These are phyloP conservation scores for Chalaropsis thielavioides DNA, from an alignment of 2,329 filamentous ascomycete genomes.

Conservation along the genomic window DNA sequence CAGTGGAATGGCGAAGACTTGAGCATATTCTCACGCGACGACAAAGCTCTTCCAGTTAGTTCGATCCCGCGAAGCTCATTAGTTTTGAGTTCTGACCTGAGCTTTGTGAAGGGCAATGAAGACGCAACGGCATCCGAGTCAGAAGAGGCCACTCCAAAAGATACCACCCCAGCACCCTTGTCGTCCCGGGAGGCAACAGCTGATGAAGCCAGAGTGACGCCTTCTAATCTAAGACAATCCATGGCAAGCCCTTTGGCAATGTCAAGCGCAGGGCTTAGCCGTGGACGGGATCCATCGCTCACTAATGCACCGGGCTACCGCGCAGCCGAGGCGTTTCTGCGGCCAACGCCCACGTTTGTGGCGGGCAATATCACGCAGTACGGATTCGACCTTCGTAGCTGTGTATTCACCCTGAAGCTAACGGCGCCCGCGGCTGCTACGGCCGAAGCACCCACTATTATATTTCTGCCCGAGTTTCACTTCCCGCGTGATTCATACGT, in stretches of 20 bases:
- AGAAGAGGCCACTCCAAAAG: background rate
- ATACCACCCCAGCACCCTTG: background rate
- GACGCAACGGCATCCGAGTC: background rate
- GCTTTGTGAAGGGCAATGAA: constrained; percentile 3
- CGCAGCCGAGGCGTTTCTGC: constrained; percentile 83
- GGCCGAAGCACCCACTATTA: constrained; percentile 53
- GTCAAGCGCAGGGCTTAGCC: constrained; percentile 29
- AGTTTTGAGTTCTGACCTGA: constrained; percentile 13
- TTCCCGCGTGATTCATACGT: constrained; percentile 62
- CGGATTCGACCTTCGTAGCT: constrained; percentile 70
- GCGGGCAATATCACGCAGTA: constrained; percentile 57
- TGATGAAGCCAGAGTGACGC: constrained; percentile 49
- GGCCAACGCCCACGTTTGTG: constrained; percentile 64
- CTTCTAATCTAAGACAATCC: constrained; percentile 59
- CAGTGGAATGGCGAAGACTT: constrained; percentile 97
- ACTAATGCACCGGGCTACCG: constrained; percentile 60
- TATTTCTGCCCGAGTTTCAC: constrained; percentile 84
- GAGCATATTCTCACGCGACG: constrained; percentile 76
- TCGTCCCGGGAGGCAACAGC: constrained; percentile 19
- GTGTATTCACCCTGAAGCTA: constrained; percentile 61
- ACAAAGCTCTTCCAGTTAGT: constrained; percentile 46
- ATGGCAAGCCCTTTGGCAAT: constrained; percentile 54
- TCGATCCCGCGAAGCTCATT: constrained; percentile 26
- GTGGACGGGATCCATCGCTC: constrained; percentile 36
- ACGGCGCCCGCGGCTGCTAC: constrained; percentile 37